These are phyloP conservation scores for Penicillium glabrum DNA, from an alignment of 2,329 filamentous ascomycete species.

Conservation along the genomic window DNA sequence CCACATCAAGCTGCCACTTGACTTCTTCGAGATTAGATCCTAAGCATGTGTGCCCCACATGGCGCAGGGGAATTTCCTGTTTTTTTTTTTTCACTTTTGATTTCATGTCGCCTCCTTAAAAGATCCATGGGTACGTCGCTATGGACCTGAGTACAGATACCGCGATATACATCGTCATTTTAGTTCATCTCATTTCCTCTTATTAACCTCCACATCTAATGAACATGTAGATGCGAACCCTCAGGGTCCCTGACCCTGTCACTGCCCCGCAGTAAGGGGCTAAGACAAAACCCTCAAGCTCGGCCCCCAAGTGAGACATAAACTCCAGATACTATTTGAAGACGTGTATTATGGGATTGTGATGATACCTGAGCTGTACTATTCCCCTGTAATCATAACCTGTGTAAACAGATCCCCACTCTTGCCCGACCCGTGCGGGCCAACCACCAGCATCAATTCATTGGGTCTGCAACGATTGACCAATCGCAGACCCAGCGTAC, in stretches of 20 bases:
- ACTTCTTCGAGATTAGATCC: conserved; percentile 9
- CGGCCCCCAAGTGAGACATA: conserved; percentile 1
- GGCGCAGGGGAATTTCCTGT: conserved; percentile 13
- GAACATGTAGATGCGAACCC: not conserved
- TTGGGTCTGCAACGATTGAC: not conserved
- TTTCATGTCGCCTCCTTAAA: not conserved
- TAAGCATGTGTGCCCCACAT: conserved; percentile 14
- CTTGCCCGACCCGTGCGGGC: conserved; percentile 4
- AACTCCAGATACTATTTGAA: not conserved
- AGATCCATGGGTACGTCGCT: not conserved
- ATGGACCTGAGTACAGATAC: too few species aligned
- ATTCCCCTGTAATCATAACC: not conserved
- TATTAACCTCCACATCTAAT: not conserved
- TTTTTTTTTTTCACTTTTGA: conserved; percentile 3
- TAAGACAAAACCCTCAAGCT: not conserved
- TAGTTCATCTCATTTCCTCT: too few species aligned
- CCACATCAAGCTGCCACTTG: conserved; percentile 10
- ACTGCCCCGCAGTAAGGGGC: conserved; percentile 1
- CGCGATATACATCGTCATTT: too few species aligned
- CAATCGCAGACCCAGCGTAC: not conserved
- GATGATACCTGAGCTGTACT: not conserved
- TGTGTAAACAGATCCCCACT: not conserved
- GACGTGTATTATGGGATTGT: not conserved
- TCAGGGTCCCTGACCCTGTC: not conserved
- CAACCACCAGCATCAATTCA: not conserved